Base-by-base conservation (phyloP, 148 eudicot species). In the Camellia granthamiana region DNA sequence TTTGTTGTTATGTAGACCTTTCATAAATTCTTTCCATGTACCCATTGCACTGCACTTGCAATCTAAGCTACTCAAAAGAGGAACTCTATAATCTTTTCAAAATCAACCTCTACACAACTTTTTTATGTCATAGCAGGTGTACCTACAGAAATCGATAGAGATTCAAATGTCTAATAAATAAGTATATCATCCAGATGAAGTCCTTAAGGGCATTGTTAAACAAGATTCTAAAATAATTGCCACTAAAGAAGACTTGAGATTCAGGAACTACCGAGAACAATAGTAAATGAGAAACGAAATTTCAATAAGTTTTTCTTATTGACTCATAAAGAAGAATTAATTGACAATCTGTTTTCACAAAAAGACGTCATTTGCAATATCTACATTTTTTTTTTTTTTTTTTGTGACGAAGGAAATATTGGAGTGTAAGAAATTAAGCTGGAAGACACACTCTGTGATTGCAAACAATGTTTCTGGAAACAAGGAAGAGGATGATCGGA, bases 111-210 rank as follows among this genome's bases (percentile, higher is more conserved):
- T 4, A 93, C 52, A 75, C 95, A 90, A 51, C 98, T 97, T 86
- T 97, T 86, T 4, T 96, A 87, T 42, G 98, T 93, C 97, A 93
- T 95, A 42, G 98, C 98, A 79, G 98, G 95, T n/a, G 98, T 92
- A 80, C 98, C 98, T 94, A 85, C 3, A 47, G 51, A 54, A 54
- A 51, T 51, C 2, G 58, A 54, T 54, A 54, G 58, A 54, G 12
- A 54, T 2, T 8, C 11, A 54, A 54, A 54, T 54, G 2, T 54
- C 10, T 23, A 54, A 54, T 7, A 11, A 55, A 55, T 12, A 8
- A 5, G 62, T 59, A 6, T 59, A 6, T 14, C 16, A 59, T 16
- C 19, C 21, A 59, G 7, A 15, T 11, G 58, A 54, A 54, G 58
- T 6, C 58, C 2, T 5, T 5, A 54, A 51, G n/a, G 74, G 10